phyloP scores from a whole-genome alignment of 345 rosid genomes.

The Linum tenue region DNA sequence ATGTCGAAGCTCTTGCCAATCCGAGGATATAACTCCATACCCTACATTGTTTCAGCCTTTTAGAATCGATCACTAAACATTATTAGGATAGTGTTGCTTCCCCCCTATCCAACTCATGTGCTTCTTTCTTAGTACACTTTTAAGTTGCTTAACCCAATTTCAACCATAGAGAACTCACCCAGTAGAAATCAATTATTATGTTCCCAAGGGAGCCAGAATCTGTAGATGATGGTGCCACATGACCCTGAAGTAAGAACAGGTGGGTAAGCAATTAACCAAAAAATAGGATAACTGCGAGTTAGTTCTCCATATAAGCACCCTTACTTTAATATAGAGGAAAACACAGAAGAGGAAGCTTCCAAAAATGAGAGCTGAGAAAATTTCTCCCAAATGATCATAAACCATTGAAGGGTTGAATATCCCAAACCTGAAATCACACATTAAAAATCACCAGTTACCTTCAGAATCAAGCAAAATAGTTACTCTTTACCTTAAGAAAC shows the following conservation, averaged over 20 bases:
- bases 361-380: conserved; percentile 73
- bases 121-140: not conserved
- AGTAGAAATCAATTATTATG: conserved; percentile 84
- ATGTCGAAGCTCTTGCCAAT: conserved; percentile 93
- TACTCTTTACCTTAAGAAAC: too few relatives aligned
- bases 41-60: conserved; percentile 31
- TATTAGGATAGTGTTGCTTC: not conserved
- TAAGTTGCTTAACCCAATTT: not conserved
- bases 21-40: conserved; percentile 97
- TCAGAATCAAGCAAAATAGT: not conserved
- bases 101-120: not conserved
- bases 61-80: not conserved
- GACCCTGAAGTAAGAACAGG: conserved; percentile 52
- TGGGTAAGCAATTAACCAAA: conserved; percentile 14
- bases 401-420: conserved; percentile 79
- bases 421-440: conserved; percentile 61
- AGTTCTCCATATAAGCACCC: conserved; percentile 16
- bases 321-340: conserved; percentile 80
- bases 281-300: conserved; percentile 9
- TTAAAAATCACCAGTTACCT: not conserved
- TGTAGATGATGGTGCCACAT: conserved; percentile 78
- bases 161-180: conserved; percentile 48
- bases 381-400: conserved; percentile 95
- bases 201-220: conserved; percentile 96
- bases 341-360: conserved; percentile 89